These are phyloP conservation scores for Mucuna pruriens DNA, from an alignment of 306 rosid species.

Conservation along the genomic window DNA sequence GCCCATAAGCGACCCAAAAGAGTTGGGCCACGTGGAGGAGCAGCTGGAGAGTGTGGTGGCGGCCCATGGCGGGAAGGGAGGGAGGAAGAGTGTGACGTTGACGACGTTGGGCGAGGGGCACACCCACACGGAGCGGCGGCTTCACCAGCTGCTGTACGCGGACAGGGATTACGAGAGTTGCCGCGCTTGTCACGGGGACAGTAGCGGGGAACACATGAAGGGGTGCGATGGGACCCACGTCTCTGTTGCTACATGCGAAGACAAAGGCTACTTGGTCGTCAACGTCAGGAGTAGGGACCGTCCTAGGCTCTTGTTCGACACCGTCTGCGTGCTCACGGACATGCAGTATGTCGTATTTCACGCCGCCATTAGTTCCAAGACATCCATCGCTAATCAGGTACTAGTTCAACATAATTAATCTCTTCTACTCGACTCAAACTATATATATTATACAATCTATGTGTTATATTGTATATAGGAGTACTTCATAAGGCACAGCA, in stretches of 20 bases:
- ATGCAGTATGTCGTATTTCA: conserved; percentile 82
- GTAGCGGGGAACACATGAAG: conserved; percentile 52
- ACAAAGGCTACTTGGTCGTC: conserved; percentile 76
- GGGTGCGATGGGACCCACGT: conserved; percentile 81
- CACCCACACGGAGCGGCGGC: conserved; percentile 77
- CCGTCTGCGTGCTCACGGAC: conserved; percentile 77
- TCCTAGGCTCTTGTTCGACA: conserved; percentile 83
- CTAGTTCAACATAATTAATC: background rate
- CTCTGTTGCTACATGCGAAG: conserved; percentile 56
- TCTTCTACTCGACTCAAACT: too few relatives aligned
- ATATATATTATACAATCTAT: too few relatives aligned
- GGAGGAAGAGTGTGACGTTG: conserved; percentile 61
- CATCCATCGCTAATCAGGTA: conserved; percentile 80
- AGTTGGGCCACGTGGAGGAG: conserved; percentile 59
- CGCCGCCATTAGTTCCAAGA: conserved; percentile 75
- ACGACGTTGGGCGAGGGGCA: conserved; percentile 48
- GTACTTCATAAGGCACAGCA: conserved; percentile 67
- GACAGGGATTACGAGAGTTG: conserved; percentile 71
- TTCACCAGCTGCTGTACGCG: conserved; percentile 83
- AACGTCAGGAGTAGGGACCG: conserved; percentile 71
- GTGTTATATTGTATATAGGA: conserved; percentile 49
- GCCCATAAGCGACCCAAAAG: conserved; percentile 59
- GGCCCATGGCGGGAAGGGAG: conserved; percentile 61
- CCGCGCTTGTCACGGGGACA: conserved; percentile 51
- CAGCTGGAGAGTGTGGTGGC: conserved; percentile 66